A percentile compares a stretch with the other conserved stretches of the same genome.
Evolutionary conservation across 345 rosid species (phyloP).

Genomic region (Geranium brycei): DNA sequence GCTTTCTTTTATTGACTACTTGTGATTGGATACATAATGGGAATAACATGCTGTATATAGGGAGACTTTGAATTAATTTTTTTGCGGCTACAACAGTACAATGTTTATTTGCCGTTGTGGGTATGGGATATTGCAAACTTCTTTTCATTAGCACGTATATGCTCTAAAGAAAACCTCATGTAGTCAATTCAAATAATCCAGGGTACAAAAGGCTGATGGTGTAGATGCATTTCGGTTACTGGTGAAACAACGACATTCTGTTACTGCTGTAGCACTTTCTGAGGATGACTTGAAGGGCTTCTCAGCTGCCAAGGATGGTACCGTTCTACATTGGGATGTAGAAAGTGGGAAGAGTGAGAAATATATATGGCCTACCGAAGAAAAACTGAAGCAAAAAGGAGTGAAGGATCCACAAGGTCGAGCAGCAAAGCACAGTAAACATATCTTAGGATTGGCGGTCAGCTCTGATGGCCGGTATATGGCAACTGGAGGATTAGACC

Average conservation of each 20-base stretch:
- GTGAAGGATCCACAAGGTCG: slow-evolving; percentile 60
- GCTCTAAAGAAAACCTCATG: background rate
- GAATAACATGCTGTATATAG: too few species aligned
- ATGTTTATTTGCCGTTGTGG: background rate
- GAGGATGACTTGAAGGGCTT: slow-evolving; percentile 77
- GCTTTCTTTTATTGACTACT: too few species aligned
- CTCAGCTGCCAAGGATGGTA: slow-evolving; percentile 88
- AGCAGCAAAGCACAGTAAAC: slow-evolving; percentile 55
- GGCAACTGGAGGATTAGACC: slow-evolving; percentile 88
- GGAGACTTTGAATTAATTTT: too few species aligned
- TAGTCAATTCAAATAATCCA: slow-evolving; percentile 17
- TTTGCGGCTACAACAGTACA: too few species aligned
- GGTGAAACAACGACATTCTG: slow-evolving; percentile 68
- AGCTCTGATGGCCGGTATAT: slow-evolving; percentile 87
- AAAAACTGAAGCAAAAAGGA: slow-evolving; percentile 57
- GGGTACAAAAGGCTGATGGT: slow-evolving; percentile 58
- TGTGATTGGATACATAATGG: too few species aligned
- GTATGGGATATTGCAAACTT: background rate
- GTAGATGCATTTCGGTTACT: slow-evolving; percentile 32
- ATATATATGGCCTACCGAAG: slow-evolving; percentile 70
- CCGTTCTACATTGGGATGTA: slow-evolving; percentile 79
- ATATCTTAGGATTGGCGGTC: slow-evolving; percentile 68
- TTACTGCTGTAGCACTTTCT: slow-evolving; percentile 70
- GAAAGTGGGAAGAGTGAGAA: slow-evolving; percentile 49
- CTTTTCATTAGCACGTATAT: slow-evolving; percentile 1